These are phyloP conservation scores for Pulveroboletus sp. DNA, from an alignment of 768 basidiomycete genomes.

Conservation along the genomic window DNA sequence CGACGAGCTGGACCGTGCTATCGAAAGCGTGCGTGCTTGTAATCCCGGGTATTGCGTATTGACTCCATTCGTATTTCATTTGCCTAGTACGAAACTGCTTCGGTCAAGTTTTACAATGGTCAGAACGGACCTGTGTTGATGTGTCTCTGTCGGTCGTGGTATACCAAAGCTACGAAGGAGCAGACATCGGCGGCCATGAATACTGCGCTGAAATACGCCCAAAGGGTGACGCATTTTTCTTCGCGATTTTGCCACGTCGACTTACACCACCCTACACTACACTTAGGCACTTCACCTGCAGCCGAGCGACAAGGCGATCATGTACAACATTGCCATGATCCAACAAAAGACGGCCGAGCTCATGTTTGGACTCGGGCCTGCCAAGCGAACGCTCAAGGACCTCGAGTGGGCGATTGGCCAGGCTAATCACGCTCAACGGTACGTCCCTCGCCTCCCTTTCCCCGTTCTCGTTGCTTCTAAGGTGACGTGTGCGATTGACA, in stretches of 20 bases:
- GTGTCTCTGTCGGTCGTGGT: conserved; percentile 91
- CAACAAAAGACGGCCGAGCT: conserved; percentile 95
- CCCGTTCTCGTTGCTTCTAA: not conserved
- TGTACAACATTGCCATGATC: conserved; percentile 98
- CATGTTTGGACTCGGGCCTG: conserved; percentile 66
- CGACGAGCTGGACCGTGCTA: conserved; percentile 94
- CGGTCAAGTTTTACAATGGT: conserved; percentile 68
- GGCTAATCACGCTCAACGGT: conserved; percentile 87
- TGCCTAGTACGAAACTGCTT: conserved; percentile 87
- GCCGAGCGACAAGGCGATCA: conserved; percentile 83
- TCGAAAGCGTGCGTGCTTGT: conserved; percentile 75
- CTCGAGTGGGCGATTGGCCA: conserved; percentile 75
- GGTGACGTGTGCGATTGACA: not conserved
- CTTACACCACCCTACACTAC: no score
- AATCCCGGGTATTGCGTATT: not conserved
- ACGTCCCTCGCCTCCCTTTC: conserved; percentile 17
- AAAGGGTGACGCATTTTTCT: conserved; percentile 50
- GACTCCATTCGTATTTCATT: no score
- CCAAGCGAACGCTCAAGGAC: conserved; percentile 80
- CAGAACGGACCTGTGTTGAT: conserved; percentile 75
- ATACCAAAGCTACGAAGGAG: conserved; percentile 89
- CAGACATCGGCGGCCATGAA: conserved; percentile 80
- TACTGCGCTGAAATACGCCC: conserved; percentile 80
- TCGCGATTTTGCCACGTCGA: conserved; percentile 1
- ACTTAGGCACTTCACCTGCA: conserved; percentile 77